Percentiles rank a stretch among this genome's conserved stretches.
Evolutionary conservation across 2,329 filamentous ascomycete species (phyloP).

Genomic region (Arthrobotrys entomopaga): DNA sequence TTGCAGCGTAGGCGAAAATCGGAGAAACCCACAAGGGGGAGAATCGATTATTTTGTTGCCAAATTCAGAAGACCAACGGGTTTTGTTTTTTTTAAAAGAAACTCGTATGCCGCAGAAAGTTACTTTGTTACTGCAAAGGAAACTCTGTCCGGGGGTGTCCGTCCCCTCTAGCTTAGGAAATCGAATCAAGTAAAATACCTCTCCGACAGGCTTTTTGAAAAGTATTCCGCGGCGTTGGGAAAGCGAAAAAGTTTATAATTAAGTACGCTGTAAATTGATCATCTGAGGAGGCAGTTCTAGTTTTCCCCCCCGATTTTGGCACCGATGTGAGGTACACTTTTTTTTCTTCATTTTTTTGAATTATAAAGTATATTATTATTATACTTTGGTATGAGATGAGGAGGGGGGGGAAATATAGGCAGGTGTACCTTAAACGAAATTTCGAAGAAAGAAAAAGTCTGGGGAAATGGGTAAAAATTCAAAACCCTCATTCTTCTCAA

Average conservation of each 20-base stretch:
- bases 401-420: not conserved
- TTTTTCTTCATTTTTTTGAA: too few relatives aligned
- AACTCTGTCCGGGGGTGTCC: too few relatives aligned
- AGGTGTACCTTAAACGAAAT: not conserved
- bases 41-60: conserved; percentile 43
- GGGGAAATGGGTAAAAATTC: conserved; percentile 9
- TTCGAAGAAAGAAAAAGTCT: conserved; percentile 24
- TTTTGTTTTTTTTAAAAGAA: too few relatives aligned
- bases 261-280: too few relatives aligned
- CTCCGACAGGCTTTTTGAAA: not conserved
- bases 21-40: conserved; percentile 39
- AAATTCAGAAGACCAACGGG: conserved; percentile 45
- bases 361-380: too few relatives aligned
- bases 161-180: too few relatives aligned
- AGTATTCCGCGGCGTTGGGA: too few relatives aligned
- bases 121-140: too few relatives aligned
- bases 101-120: conserved; percentile 17
- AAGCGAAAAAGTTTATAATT: too few relatives aligned
- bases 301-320: too few relatives aligned
- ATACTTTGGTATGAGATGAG: not conserved
- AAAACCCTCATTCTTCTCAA: conserved; percentile 42
- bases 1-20: conserved; percentile 41
- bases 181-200: conserved; percentile 31
- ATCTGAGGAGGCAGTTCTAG: too few relatives aligned
- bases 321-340: too few relatives aligned